Conservation (phyloP, 805 yeast genomes). For the Lipomyces sp. region DNA sequence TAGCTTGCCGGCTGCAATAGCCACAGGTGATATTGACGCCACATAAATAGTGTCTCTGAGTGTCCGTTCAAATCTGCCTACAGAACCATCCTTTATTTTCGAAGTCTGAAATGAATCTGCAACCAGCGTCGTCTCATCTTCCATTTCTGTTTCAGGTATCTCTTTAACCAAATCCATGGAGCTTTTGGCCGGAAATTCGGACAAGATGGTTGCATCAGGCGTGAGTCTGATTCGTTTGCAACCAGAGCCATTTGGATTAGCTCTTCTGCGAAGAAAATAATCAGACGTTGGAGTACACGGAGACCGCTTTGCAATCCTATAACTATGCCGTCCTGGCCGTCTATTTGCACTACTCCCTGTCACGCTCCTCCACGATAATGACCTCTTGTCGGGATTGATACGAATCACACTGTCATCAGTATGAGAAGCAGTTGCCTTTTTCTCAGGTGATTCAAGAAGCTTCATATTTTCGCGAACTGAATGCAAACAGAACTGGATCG, state of each 20-base stretch:
- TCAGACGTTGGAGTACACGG: background rate
- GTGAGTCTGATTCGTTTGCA: background rate
- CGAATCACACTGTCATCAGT: background rate
- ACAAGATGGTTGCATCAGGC: background rate
- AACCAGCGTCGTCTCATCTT: background rate
- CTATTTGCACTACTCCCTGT: background rate
- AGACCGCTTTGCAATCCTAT: background rate
- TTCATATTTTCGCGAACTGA: slow-evolving; percentile 2
- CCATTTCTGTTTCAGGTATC: background rate
- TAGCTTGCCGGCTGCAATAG: background rate
- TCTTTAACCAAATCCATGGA: background rate
- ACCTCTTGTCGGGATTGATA: background rate
- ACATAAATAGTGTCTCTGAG: background rate
- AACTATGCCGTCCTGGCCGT: background rate
- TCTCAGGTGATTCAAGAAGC: background rate
- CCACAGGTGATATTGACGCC: background rate
- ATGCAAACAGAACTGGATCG: slow-evolving; percentile 5
- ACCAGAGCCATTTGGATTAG: background rate
- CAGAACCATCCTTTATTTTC: background rate
- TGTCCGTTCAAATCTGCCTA: background rate
- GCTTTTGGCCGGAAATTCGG: background rate
- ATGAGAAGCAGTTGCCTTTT: background rate
- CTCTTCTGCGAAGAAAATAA: background rate
- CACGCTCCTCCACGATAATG: background rate
- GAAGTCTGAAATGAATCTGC: background rate